Percentiles rank a stretch among this genome's conserved stretches.
These are phyloP conservation scores for Penicillium daleae DNA, from an alignment of 495 filamentous ascomycete genomes.

Conservation along the genomic window DNA sequence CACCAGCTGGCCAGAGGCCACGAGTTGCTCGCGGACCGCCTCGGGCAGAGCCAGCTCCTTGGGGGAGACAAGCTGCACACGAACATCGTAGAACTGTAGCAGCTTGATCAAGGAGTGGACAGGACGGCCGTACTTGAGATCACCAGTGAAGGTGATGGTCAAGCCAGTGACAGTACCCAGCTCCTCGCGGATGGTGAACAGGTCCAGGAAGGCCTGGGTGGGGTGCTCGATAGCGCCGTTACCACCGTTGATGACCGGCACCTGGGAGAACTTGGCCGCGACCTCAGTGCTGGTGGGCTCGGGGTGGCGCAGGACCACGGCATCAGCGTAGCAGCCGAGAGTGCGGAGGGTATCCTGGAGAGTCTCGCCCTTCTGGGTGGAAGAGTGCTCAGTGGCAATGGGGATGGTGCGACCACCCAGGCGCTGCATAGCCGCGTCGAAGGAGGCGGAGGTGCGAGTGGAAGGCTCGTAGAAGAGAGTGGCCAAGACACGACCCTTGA, in stretches of 20 bases:
- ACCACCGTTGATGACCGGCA: slow-evolving; percentile 95
- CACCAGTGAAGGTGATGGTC: slow-evolving; percentile 93
- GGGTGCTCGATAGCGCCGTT: slow-evolving; percentile 96
- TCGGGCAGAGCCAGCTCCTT: slow-evolving; percentile 74
- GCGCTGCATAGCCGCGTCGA: slow-evolving; percentile 97
- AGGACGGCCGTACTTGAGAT: slow-evolving; percentile 88
- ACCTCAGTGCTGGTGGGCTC: slow-evolving; percentile 73
- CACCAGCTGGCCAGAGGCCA: slow-evolving; percentile 72
- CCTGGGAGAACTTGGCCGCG: slow-evolving; percentile 81
- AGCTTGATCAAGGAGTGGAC: slow-evolving; percentile 94
- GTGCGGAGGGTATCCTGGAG: slow-evolving; percentile 93
- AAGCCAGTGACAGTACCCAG: slow-evolving; percentile 91
- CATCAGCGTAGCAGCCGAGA: slow-evolving; percentile 90
- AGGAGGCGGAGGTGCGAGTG: slow-evolving; percentile 92
- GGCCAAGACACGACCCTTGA: slow-evolving; percentile 82
- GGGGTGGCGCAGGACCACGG: slow-evolving; percentile 91
- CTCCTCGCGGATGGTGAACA: slow-evolving; percentile 98
- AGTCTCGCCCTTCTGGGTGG: slow-evolving; percentile 88
- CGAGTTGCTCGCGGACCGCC: slow-evolving; percentile 70
- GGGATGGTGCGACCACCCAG: slow-evolving; percentile 82
- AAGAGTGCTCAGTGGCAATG: slow-evolving; percentile 78
- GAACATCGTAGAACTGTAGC: slow-evolving; percentile 91
- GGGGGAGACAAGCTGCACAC: slow-evolving; percentile 88
- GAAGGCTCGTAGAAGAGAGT: slow-evolving; percentile 98
- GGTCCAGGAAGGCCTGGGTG: slow-evolving; percentile 96